A percentile compares a stretch with the other conserved stretches of the same genome.
Evolutionary conservation across 169 alveolate genomes (phyloP).

Genomic region (Plasmodium vivax): DNA sequence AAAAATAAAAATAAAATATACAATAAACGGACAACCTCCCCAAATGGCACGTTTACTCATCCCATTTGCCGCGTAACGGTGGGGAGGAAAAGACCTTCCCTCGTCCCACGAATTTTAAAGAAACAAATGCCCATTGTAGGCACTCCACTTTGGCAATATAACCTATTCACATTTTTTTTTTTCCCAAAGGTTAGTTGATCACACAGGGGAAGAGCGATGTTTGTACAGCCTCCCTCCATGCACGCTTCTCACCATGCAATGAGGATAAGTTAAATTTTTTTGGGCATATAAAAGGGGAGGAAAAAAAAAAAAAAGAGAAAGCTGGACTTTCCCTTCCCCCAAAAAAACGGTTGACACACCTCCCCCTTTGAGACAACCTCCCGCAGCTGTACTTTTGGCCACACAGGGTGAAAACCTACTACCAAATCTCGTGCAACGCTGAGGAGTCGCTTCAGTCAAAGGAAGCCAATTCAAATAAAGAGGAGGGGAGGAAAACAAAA

Average conservation of each 20-base stretch:
- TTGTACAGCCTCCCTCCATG: neutral
- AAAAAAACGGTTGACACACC: too few relatives aligned
- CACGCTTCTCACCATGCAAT: neutral
- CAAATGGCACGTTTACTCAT: neutral
- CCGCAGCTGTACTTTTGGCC: too few relatives aligned
- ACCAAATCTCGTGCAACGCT: neutral
- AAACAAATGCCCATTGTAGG: neutral
- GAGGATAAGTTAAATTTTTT: neutral
- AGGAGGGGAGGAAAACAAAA: neutral
- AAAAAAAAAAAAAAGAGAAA: too few relatives aligned
- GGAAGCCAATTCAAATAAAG: neutral
- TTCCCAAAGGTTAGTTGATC: neutral
- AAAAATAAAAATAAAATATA: neutral
- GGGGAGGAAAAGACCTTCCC: neutral
- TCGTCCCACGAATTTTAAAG: neutral
- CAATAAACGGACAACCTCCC: neutral
- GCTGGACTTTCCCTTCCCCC: too few relatives aligned
- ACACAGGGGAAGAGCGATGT: neutral
- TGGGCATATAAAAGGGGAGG: neutral
- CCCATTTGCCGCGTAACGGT: neutral
- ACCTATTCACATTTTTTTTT: neutral
- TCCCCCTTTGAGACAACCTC: too few relatives aligned
- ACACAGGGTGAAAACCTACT: neutral
- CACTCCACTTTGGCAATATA: neutral
- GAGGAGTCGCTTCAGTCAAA: neutral